Evolutionary conservation across 139 green algal species (phyloP).

Genomic region (Closterium sp.): DNA sequence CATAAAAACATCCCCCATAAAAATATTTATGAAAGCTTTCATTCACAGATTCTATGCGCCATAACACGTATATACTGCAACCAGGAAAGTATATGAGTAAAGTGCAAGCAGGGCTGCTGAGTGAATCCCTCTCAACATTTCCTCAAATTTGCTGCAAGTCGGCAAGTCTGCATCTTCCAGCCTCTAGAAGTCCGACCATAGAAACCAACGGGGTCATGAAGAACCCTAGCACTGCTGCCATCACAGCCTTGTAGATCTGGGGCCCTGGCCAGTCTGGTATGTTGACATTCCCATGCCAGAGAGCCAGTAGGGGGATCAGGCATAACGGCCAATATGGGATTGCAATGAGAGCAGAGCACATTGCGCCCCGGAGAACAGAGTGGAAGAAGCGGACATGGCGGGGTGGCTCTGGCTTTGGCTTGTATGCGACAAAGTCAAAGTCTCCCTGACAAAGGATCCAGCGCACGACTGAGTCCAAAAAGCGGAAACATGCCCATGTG

Average conservation of each 20-base stretch:
- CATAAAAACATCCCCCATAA: no score
- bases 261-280: not conserved
- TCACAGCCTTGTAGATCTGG: slow-evolving; percentile 4
- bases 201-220: not conserved
- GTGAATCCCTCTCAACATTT: no score
- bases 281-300: not conserved
- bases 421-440: not conserved
- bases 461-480: not conserved
- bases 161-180: not conserved
- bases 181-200: not conserved
- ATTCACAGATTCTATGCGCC: no score
- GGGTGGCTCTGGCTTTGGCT: not conserved
- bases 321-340: not conserved
- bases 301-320: not conserved
- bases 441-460: not conserved
- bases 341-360: not conserved
- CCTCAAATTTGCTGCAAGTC: not conserved
- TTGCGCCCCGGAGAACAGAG: not conserved
- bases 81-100: no score
- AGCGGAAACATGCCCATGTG: not conserved
- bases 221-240: not conserved
- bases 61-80: no score
- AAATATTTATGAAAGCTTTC: no score
- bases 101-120: no score
- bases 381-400: not conserved